Evolutionary conservation across 345 rosid species (phyloP).

Genomic region (Salix suchowensis): DNA sequence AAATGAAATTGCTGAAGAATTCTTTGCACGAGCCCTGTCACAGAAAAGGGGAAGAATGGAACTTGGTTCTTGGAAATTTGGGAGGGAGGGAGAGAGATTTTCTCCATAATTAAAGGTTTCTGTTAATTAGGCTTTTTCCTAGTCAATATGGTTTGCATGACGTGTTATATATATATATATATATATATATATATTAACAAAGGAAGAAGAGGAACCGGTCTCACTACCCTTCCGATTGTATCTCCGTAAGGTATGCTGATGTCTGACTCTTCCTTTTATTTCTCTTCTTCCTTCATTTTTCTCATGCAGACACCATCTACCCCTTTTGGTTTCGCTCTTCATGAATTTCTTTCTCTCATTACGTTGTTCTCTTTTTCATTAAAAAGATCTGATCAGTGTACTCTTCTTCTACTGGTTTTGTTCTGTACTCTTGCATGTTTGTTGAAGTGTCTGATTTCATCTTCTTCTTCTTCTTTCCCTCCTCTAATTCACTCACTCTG

Average conservation of each 20-base stretch:
- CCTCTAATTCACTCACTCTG: too few species aligned
- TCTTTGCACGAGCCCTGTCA: neutral
- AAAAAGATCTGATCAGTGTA: conserved; percentile 11
- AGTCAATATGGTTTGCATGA: neutral
- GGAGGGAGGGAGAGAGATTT: neutral
- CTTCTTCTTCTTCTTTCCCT: neutral
- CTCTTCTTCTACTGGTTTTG: neutral
- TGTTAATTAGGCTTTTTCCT: neutral
- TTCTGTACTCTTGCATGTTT: neutral
- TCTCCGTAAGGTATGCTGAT: conserved; percentile 17
- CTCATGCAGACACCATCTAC: neutral
- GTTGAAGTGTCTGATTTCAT: neutral
- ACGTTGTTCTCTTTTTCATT: neutral
- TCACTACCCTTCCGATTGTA: conserved; percentile 5
- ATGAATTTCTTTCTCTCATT: neutral
- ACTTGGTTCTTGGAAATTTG: neutral
- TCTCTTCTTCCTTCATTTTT: neutral
- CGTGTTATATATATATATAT: too few species aligned
- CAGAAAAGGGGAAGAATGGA: neutral
- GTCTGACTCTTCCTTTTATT: neutral
- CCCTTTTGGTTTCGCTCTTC: neutral
- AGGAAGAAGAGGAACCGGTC: conserved; percentile 5
- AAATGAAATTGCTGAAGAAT: neutral
- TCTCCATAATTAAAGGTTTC: neutral
- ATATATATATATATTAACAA: neutral